These are phyloP conservation scores for Psophocarpus tetragonolobus DNA, from an alignment of 306 rosid genomes.

Conservation along the genomic window DNA sequence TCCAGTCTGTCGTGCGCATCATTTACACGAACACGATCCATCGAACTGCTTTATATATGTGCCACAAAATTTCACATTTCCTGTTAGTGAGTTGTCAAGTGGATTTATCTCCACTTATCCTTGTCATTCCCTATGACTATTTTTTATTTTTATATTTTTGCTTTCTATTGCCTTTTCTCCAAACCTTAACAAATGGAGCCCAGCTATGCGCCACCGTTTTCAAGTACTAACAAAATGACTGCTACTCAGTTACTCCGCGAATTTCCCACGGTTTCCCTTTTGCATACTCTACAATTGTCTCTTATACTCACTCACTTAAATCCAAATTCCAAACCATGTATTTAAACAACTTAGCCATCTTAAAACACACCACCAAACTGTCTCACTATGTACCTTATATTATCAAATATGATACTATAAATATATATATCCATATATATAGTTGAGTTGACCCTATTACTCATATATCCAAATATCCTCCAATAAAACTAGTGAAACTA, in stretches of 20 bases:
- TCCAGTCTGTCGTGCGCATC: not conserved
- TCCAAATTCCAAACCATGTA: not conserved
- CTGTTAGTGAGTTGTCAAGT: not conserved
- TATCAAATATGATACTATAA: not conserved
- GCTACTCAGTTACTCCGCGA: constrained; percentile 49
- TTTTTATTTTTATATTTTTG: too few species aligned
- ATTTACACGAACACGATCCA: too few species aligned
- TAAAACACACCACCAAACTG: not conserved
- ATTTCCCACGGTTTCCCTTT: constrained; percentile 61
- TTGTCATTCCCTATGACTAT: not conserved
- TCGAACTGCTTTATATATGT: not conserved
- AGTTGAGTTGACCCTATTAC: constrained; percentile 22
- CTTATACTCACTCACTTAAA: not conserved
- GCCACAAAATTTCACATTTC: not conserved
- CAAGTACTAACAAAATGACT: not conserved
- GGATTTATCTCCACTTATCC: not conserved
- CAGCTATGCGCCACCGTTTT: constrained; percentile 32
- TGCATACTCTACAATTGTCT: not conserved
- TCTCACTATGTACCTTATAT: not conserved
- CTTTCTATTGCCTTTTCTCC: not conserved
- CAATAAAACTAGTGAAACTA: not conserved
- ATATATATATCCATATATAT: too few species aligned
- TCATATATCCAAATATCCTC: not conserved
- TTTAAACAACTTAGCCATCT: not conserved
- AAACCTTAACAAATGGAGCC: constrained; percentile 15